phyloP scores from a whole-genome alignment of 2,329 filamentous ascomycete species.

The Ophiostoma novo-ulmi region DNA sequence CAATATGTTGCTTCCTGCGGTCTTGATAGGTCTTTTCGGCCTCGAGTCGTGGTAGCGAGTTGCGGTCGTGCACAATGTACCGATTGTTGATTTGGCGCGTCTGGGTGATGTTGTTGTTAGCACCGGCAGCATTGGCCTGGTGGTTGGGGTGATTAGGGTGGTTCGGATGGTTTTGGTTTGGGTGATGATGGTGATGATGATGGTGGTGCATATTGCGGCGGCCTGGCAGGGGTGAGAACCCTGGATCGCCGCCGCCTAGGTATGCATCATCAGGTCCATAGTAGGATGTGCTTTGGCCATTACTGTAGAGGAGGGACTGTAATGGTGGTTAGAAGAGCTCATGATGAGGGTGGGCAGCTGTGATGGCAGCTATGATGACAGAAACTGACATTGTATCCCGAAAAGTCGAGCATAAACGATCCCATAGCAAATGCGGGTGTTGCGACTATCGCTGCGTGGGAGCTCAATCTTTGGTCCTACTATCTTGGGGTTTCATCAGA shows the following conservation, averaged over 20 bases:
- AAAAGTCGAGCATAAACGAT: constrained; percentile 27
- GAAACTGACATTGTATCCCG: constrained; percentile 27
- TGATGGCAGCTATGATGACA: background rate
- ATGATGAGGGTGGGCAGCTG: background rate
- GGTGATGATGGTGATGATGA: constrained; percentile 23
- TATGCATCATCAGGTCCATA: constrained; percentile 26
- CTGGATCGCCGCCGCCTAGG: constrained; percentile 33
- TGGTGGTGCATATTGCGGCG: constrained; percentile 19
- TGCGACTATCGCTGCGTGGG: background rate
- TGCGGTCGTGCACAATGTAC: constrained; percentile 44
- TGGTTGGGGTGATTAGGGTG: constrained; percentile 27
- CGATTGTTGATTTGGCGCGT: constrained; percentile 31
- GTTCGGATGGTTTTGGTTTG: constrained; percentile 26
- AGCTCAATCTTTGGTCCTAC: background rate
- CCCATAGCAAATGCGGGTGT: constrained; percentile 18
- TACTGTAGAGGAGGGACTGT: constrained; percentile 24
- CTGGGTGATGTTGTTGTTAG: constrained; percentile 32
- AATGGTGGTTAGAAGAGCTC: background rate
- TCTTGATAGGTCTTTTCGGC: constrained; percentile 73
- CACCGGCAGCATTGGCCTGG: constrained; percentile 27
- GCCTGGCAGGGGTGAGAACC: constrained; percentile 27
- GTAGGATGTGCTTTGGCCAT: constrained; percentile 23
- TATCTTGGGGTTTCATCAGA: background rate
- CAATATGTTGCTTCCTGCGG: constrained; percentile 72
- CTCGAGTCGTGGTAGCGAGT: constrained; percentile 63